Evolutionary conservation across 2,329 filamentous ascomycete species (phyloP), one percentile per base, ranked within the genome.

Genomic region (Dactylellina haptotyla): DNA sequence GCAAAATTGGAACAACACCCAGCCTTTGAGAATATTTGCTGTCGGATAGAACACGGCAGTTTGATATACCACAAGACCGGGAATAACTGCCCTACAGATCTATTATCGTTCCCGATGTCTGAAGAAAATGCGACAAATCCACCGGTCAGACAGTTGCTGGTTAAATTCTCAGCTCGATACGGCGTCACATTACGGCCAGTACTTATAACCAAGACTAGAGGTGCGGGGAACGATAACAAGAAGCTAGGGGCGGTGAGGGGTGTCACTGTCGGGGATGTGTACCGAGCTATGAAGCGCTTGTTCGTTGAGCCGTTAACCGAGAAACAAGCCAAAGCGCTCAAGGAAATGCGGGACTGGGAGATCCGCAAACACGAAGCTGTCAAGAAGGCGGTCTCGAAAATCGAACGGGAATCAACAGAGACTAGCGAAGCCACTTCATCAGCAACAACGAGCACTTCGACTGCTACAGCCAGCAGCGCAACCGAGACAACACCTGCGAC

Each of bases 61-160:
- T 56, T 73, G 61, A 73, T 73, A 61, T 73, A 73, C 20, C 69
- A 73, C 50, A 73, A 62, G 30, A 66, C 69, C n/a, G 69, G 69
- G 14, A 73, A 66, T 18, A 53, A 46, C 25, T 73, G 69, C 43
- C 69, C 69, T 1, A 73, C 56, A 2, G 56, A 73, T 14, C 37
- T 73, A 14, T 54, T 73, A 8, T 32, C 69, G 0, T 73, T 73
- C 41, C 69, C 61, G 0, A 56, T 73, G 23, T 62, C 69, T 0
- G 26, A 50, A 2, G 69, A 73, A 25, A 73, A 73, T 39, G 61
- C 61, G 1, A 73, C 69, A 0, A 61, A 73, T 20, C 69, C 69
- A 14, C 69, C 69, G 3, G 54, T 50, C 1, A 43, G 46, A 18
- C 66, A 62, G 25, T 25, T 73, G 4, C 56, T 73, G 0, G 61